Conservation (phyloP, 2,329 filamentous ascomycete species). For the Nemania sp. region DNA sequence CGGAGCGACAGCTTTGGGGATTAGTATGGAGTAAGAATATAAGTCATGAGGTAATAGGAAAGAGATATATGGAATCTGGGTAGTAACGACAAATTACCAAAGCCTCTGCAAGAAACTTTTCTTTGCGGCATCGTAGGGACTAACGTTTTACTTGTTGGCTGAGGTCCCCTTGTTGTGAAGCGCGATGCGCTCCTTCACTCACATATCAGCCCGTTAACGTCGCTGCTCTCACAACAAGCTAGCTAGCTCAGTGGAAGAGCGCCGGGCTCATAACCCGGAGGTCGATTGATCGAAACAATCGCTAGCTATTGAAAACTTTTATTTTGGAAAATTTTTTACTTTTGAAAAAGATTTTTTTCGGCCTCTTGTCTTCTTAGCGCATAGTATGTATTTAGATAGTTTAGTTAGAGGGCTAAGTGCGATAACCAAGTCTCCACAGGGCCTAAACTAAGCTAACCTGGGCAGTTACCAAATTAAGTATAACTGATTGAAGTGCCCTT, state of each 20-base stretch:
- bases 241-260: slow-evolving; percentile 50
- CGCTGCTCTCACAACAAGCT: slow-evolving; percentile 33
- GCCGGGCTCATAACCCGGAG: slow-evolving; percentile 54
- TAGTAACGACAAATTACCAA: too few species aligned
- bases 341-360: neutral
- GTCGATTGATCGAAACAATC: slow-evolving; percentile 53
- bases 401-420: neutral
- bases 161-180: neutral
- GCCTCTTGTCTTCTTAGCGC: neutral
- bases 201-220: neutral
- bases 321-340: neutral
- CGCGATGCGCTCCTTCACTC: neutral
- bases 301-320: slow-evolving; percentile 40
- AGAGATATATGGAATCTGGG: too few species aligned
- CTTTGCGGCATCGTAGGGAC: too few species aligned
- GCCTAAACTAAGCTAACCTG: neutral
- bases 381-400: neutral
- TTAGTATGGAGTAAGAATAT: too few species aligned
- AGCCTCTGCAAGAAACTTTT: neutral
- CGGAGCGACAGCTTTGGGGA: too few species aligned
- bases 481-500: neutral
- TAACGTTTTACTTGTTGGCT: neutral
- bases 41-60: too few species aligned
- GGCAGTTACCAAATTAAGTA: neutral
- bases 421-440: neutral